A percentile compares a stretch with the other conserved stretches of the same genome.
Conservation (phyloP, 768 basidiomycete species). For the Gymnopilus junonius region DNA sequence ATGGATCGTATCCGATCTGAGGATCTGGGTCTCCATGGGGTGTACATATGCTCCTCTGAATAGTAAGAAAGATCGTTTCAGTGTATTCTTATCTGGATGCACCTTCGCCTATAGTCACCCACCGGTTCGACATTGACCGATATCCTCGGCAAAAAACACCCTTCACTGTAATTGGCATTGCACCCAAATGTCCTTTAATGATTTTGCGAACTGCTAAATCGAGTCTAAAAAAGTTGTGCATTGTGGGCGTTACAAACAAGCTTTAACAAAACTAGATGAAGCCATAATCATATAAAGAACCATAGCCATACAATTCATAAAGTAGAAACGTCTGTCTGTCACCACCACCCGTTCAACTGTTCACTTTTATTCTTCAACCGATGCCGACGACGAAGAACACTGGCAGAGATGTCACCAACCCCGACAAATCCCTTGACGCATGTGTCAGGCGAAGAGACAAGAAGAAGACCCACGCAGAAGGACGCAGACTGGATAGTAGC, state of each 20-base stretch:
- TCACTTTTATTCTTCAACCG: slow-evolving; percentile 1
- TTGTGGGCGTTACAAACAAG: slow-evolving; percentile 16
- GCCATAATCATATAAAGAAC: slow-evolving; percentile 6
- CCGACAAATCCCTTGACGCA: slow-evolving; percentile 1
- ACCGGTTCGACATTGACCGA: neutral
- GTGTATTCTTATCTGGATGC: neutral
- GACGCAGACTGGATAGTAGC: neutral
- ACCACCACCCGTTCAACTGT: neutral
- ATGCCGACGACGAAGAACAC: slow-evolving; percentile 3
- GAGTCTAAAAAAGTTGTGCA: slow-evolving; percentile 4
- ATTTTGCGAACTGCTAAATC: neutral
- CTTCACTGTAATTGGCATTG: no score
- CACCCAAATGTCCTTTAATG: neutral
- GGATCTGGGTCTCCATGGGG: neutral
- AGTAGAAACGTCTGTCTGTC: neutral
- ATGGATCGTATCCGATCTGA: neutral
- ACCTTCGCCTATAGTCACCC: neutral
- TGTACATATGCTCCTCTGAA: neutral
- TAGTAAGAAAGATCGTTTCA: neutral
- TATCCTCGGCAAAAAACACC: neutral
- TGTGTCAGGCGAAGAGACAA: neutral
- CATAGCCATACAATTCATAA: slow-evolving; percentile 5
- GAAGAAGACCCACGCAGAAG: neutral
- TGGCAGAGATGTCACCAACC: slow-evolving; percentile 9
- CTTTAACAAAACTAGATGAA: slow-evolving; percentile 8